These are phyloP conservation scores for Musa beccarii DNA, from an alignment of 176 grass and related monocot species.

Conservation along the genomic window DNA sequence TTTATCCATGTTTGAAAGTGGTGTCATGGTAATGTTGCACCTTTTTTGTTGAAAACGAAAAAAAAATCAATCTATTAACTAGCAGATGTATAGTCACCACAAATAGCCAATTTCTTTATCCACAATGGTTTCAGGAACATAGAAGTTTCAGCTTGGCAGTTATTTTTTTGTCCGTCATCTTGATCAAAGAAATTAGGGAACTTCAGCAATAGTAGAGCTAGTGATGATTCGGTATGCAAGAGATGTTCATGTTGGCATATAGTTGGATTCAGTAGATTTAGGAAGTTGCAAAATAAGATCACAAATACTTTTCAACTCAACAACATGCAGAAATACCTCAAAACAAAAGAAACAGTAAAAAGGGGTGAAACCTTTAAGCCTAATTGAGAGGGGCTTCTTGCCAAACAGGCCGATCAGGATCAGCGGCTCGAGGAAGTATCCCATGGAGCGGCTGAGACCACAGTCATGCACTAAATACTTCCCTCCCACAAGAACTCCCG, in stretches of 20 bases:
- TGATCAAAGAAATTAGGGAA: too few relatives aligned
- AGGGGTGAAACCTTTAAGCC: slow-evolving; percentile 49
- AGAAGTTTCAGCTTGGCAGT: too few relatives aligned
- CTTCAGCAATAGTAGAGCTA: too few relatives aligned
- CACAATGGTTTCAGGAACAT: not conserved
- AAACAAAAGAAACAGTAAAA: not conserved
- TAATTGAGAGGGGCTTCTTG: slow-evolving; percentile 42
- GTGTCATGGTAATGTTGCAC: too few relatives aligned
- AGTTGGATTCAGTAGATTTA: too few relatives aligned
- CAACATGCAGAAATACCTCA: not conserved
- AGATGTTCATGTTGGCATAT: too few relatives aligned
- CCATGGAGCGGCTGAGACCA: slow-evolving; percentile 57
- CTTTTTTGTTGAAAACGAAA: too few relatives aligned
- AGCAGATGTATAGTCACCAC: not conserved
- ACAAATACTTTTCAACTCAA: too few relatives aligned
- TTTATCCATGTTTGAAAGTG: not conserved
- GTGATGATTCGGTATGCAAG: too few relatives aligned
- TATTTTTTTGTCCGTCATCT: too few relatives aligned
- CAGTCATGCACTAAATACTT: slow-evolving; percentile 64
- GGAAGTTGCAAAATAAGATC: too few relatives aligned
- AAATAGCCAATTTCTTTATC: not conserved
- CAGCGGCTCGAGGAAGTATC: slow-evolving; percentile 78
- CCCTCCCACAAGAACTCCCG: slow-evolving; percentile 53
- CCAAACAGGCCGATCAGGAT: slow-evolving; percentile 66
- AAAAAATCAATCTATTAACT: not conserved